Evolutionary conservation across 805 yeast species (phyloP), one percentile per base, ranked within the genome.

Genomic region (Starmerella potacharoeniae): DNA sequence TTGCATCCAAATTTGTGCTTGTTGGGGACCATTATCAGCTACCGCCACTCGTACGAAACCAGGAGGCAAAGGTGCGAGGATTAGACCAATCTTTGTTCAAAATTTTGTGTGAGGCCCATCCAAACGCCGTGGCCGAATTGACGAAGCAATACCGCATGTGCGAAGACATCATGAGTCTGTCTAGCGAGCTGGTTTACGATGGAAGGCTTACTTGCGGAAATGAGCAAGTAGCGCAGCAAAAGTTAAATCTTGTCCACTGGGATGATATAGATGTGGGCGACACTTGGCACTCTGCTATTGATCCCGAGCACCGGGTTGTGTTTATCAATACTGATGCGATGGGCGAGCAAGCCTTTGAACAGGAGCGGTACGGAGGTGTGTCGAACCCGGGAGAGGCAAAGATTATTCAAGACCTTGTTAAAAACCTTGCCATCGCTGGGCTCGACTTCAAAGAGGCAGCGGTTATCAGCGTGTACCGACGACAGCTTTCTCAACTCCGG

Each of bases 11-110:
- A 67, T 93, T 91, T 66, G 77, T 93, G 1, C 75, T 93, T 57
- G 97, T 93, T n/a, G 99, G 99, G 9, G 99, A 93, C 66, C 97
- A 93, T 67, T 80, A 78, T 60, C 99, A 93, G 68, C 73, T 93
- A 30, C 95, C 97, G 3, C 98, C 99, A 0, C 72, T 93, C 51
- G 89, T 93, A 0, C 75, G 78, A 30, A 80, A 80, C 62, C 77
- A 82, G 0, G 77, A 76, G 17, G 96, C 97, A 0, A 75, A 75
- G 53, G 61, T 62, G 11, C 80, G 77, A 0, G 90, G 89, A 0
- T 70, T 93, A 9, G 85, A 85, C 39, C 76, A 75, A 40, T 88
- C 96, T 0, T 71, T 95, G 53, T 93, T 93, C 71, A 82, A 80
- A 65, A 71, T 77, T 2, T 73, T 93, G 42, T 82, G 91, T 59